A percentile compares a stretch with the other conserved stretches of the same genome.
These are phyloP conservation scores for Aegilops speltoides DNA, from an alignment of 176 grass and related monocot species.

Conservation along the genomic window DNA sequence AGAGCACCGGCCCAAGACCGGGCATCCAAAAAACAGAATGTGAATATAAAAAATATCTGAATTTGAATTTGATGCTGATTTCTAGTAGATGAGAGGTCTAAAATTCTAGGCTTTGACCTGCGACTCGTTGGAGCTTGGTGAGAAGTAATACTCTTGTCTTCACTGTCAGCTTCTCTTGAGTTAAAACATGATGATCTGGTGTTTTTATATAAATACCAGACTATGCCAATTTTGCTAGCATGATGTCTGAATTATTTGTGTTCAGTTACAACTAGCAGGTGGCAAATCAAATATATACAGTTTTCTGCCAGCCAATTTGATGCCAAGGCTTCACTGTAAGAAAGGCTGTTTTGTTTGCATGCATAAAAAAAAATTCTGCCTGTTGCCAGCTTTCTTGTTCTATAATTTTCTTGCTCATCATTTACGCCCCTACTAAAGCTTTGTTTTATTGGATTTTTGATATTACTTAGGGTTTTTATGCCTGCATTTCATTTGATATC, in stretches of 20 bases:
- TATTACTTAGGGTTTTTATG: not conserved
- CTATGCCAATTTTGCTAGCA: constrained; percentile 4
- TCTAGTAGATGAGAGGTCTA: not conserved
- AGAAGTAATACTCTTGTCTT: not conserved
- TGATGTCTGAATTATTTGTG: not conserved
- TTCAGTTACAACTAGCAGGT: not conserved
- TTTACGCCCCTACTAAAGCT: not conserved
- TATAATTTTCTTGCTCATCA: not conserved
- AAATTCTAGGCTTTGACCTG: not conserved
- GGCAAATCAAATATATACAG: not conserved
- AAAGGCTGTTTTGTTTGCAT: not conserved
- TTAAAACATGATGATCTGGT: constrained; percentile 5
- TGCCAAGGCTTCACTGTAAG: not conserved
- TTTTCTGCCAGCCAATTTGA: not conserved
- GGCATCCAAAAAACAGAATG: not conserved
- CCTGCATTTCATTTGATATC: not conserved
- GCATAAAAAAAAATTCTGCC: not conserved
- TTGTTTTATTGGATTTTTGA: not conserved
- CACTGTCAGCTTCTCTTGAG: not conserved
- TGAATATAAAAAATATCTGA: not conserved
- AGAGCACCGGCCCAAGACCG: not conserved
- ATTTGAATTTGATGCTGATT: not conserved
- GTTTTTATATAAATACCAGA: not conserved
- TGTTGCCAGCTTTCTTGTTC: not conserved
- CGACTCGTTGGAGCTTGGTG: not conserved